phyloP scores from a whole-genome alignment of 345 rosid genomes.

The Acer yangbiense region DNA sequence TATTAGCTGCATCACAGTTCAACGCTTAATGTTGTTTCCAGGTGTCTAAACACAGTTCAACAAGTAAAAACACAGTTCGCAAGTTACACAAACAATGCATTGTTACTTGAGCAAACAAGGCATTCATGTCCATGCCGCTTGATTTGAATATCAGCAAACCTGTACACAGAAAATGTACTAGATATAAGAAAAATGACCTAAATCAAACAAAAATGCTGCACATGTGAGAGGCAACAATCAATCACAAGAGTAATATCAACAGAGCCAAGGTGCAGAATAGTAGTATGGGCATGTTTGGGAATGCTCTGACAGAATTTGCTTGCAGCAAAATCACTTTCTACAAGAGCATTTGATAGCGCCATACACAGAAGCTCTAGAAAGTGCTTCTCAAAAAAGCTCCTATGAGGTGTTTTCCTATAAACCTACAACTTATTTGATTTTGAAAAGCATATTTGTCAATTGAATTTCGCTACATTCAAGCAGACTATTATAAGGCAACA shows the following conservation, averaged over 20 bases:
- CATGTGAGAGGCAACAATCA: background rate
- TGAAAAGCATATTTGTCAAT: background rate
- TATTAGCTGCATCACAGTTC: background rate
- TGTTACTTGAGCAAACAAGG: constrained; percentile 8
- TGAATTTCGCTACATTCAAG: background rate
- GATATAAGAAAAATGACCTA: background rate
- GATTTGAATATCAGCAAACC: background rate
- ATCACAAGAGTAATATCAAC: background rate
- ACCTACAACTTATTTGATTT: background rate
- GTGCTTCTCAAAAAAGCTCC: background rate
- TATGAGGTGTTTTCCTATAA: too few relatives aligned
- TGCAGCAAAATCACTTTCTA: too few relatives aligned
- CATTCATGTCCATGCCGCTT: constrained; percentile 1
- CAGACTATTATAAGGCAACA: background rate
- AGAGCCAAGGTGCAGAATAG: background rate
- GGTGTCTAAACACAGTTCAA: background rate
- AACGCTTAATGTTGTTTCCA: background rate
- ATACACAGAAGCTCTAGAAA: too few relatives aligned
- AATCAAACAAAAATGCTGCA: background rate
- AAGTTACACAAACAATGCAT: background rate
- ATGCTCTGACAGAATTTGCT: too few relatives aligned
- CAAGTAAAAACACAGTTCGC: background rate
- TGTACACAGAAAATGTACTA: background rate
- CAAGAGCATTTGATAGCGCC: too few relatives aligned
- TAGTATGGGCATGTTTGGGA: too few relatives aligned